Conservation (phyloP, 2,329 filamentous ascomycete species). For the Aspergillus sp. region DNA sequence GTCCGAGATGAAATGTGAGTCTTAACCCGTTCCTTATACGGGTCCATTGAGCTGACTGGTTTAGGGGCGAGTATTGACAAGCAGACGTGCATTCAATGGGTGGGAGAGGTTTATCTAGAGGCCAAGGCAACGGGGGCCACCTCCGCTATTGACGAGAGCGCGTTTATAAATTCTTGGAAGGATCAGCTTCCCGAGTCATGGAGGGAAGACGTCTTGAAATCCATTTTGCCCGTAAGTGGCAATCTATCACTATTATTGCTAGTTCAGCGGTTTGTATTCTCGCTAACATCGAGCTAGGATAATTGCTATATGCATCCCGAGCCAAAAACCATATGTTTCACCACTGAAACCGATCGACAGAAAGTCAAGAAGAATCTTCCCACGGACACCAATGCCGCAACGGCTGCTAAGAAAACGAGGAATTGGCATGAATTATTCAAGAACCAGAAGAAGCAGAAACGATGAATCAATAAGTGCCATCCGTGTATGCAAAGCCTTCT, state of each 20-base stretch:
- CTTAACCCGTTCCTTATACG: conserved; percentile 2
- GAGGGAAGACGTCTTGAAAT: conserved; percentile 35
- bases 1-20: conserved; percentile 38
- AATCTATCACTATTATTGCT: neutral
- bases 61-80: conserved; percentile 44
- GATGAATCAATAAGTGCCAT: conserved; percentile 19
- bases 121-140: conserved; percentile 33
- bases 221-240: conserved; percentile 33
- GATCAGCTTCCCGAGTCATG: conserved; percentile 46
- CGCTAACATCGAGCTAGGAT: conserved; percentile 21
- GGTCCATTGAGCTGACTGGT: conserved; percentile 5
- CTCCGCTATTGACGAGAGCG: conserved; percentile 31
- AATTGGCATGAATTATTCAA: conserved; percentile 49
- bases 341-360: conserved; percentile 31
- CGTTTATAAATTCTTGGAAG: conserved; percentile 42
- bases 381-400: conserved; percentile 22
- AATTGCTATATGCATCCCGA: conserved; percentile 35
- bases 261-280: too few species aligned
- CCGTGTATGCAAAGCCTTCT: conserved; percentile 6
- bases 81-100: conserved; percentile 33
- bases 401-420: conserved; percentile 35
- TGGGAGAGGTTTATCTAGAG: conserved; percentile 43
- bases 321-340: conserved; percentile 38
- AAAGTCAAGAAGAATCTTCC: conserved; percentile 27
- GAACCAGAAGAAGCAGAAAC: conserved; percentile 31